Conservation (phyloP, 345 rosid species). For the Triadica sebifera region DNA sequence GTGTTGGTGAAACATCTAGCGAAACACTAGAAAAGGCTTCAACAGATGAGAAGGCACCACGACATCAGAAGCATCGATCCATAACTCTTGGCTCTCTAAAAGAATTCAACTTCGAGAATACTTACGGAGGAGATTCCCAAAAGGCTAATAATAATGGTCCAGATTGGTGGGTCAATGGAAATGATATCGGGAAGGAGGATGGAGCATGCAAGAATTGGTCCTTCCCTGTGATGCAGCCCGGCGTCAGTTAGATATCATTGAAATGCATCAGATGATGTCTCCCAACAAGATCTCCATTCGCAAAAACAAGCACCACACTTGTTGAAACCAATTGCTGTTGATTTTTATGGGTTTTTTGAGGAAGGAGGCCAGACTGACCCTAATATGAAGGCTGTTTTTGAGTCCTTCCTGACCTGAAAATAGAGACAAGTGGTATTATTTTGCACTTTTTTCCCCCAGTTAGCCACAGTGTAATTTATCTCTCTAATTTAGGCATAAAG, state of each 20-base stretch:
- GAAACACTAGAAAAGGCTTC: slow-evolving; percentile 32
- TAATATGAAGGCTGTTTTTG: slow-evolving; percentile 45
- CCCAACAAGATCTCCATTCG: slow-evolving; percentile 7
- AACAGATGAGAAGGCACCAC: slow-evolving; percentile 22
- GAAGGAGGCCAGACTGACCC: slow-evolving; percentile 10
- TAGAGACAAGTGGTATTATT: slow-evolving; percentile 19
- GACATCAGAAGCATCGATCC: slow-evolving; percentile 45
- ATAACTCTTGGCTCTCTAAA: slow-evolving; percentile 53
- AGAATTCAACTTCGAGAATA: slow-evolving; percentile 67
- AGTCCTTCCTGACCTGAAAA: slow-evolving; percentile 41
- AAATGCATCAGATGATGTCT: neutral
- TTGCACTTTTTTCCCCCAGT: neutral
- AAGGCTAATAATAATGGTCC: slow-evolving; percentile 32
- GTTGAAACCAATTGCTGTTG: slow-evolving; percentile 10
- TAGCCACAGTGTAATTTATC: slow-evolving; percentile 19
- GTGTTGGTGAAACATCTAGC: slow-evolving; percentile 36
- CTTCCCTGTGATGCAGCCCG: slow-evolving; percentile 73
- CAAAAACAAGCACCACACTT: slow-evolving; percentile 5
- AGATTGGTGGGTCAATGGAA: slow-evolving; percentile 55
- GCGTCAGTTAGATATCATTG: slow-evolving; percentile 46
- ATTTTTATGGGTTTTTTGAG: slow-evolving; percentile 3
- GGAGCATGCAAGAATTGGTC: slow-evolving; percentile 60
- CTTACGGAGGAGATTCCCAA: slow-evolving; percentile 47
- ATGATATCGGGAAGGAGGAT: slow-evolving; percentile 45
- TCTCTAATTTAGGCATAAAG: slow-evolving; percentile 17